phyloP scores from a whole-genome alignment of 495 filamentous ascomycete species.

The Penicillium robsamsonii region DNA sequence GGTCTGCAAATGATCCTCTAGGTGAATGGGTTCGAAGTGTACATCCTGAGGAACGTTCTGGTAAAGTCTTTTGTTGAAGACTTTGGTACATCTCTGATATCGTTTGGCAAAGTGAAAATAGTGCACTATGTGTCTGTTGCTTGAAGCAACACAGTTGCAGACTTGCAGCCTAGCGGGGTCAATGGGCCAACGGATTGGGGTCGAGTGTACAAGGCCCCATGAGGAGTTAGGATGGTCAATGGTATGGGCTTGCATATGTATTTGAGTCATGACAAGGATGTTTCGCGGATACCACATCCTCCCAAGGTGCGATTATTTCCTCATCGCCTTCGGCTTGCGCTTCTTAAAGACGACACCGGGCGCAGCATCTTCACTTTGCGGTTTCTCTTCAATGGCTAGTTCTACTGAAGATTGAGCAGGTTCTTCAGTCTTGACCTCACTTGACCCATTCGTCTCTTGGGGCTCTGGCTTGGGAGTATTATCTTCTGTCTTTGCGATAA shows the following conservation, averaged over 20 bases:
- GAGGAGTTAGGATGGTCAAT: background rate
- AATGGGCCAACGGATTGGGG: background rate
- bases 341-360: constrained; percentile 80
- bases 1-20: background rate
- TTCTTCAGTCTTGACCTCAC: constrained; percentile 32
- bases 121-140: background rate
- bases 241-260: background rate
- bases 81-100: background rate
- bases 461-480: background rate
- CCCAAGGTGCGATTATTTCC: constrained; percentile 26
- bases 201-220: background rate
- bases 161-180: background rate
- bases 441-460: constrained; percentile 3
- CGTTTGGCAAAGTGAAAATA: background rate
- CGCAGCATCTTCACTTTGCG: constrained; percentile 29
- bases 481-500: constrained; percentile 21
- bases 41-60: background rate
- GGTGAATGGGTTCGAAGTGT: background rate
- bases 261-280: background rate
- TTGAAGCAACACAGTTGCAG: background rate
- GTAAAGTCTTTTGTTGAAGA: background rate
- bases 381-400: constrained; percentile 19
- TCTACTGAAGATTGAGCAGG: constrained; percentile 11
- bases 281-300: constrained; percentile 2
- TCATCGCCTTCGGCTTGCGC: constrained; percentile 75